Evolutionary conservation across 192 early-diverging fungal species (phyloP).

Genomic region (Backusella tarrabulga): DNA sequence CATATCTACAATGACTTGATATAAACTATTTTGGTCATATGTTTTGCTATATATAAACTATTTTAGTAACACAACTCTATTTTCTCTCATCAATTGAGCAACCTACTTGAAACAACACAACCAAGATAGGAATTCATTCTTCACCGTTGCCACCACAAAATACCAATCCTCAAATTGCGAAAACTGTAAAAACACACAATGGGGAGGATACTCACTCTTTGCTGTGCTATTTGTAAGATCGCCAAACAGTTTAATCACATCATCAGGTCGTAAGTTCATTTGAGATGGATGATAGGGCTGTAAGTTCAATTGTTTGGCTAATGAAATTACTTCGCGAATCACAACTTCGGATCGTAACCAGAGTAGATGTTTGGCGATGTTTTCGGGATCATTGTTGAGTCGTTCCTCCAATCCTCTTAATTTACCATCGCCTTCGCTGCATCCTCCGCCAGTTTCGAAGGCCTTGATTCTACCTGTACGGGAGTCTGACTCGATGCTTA

Average conservation of each 20-base stretch:
- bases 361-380: constrained; percentile 28
- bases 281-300: constrained; percentile 31
- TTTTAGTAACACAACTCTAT: too few relatives aligned
- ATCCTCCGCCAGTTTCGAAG: constrained; percentile 41
- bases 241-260: constrained; percentile 28
- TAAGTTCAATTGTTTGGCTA: constrained; percentile 37
- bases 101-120: constrained; percentile 31
- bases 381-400: constrained; percentile 32
- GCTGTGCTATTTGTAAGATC: constrained; percentile 6
- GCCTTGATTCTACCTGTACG: constrained; percentile 47
- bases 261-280: constrained; percentile 31
- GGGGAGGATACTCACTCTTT: constrained; percentile 24
- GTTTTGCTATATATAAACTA: constrained; percentile 12
- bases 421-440: constrained; percentile 50
- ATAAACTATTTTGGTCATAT: constrained; percentile 19
- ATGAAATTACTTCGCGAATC: constrained; percentile 33
- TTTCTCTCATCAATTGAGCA: background rate
- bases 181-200: constrained; percentile 37
- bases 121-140: constrained; percentile 32
- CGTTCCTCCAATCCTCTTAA: constrained; percentile 28
- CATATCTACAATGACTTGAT: constrained; percentile 22
- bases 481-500: constrained; percentile 46
- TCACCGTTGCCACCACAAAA: constrained; percentile 30
- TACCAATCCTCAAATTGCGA: constrained; percentile 41
- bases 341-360: constrained; percentile 38